Evolutionary conservation across 345 rosid genomes (phyloP), one percentile per base, ranked within the genome.

Genomic region (Acer saccharum): DNA sequence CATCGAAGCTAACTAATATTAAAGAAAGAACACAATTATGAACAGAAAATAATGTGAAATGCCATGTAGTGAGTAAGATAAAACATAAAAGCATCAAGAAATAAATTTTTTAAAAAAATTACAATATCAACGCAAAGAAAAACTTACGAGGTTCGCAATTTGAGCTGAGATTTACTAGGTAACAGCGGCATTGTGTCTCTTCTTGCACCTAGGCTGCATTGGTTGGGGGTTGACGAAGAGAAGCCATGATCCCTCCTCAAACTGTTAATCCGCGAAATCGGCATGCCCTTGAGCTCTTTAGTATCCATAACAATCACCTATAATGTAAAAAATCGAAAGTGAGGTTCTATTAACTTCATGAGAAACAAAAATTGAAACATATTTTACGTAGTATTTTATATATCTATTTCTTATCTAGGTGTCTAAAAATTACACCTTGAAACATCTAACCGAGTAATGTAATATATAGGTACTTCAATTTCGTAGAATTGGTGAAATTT

Each of bases 111-210:
- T n/a, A n/a, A 23, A 6, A 68, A 41, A 12, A n/a, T 11, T 60
- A 12, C 25, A 60, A 2, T 21, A 0, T 25, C 73, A 44, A 79
- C 48, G 72, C 32, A 12, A 64, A 64, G 72, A 78, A 78, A 85
- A 78, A 84, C 89, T 80, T 78, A 89, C 87, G 65, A 64, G 81
- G 69, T 79, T 23, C 46, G 86, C 48, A 83, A 75, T 78, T 76
- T 81, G 77, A 76, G 79, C 65, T 32, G 81, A 71, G n/a, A 62
- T 66, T 7, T 71, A 75, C 46, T 77, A 57, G 64, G 60, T 74
- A 41, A 23, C 13, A 32, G 14, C 21, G 21, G 67, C 14, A 39
- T 48, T n/a, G 18, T 12, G n/a, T 70, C 74, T 68, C 72, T 73
- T 14, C 68, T 73, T 12, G 16, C 65, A n/a, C 76, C 83, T 66